phyloP scores from a whole-genome alignment of 2,329 filamentous ascomycete species.

The Aspergillus clavatus region DNA sequence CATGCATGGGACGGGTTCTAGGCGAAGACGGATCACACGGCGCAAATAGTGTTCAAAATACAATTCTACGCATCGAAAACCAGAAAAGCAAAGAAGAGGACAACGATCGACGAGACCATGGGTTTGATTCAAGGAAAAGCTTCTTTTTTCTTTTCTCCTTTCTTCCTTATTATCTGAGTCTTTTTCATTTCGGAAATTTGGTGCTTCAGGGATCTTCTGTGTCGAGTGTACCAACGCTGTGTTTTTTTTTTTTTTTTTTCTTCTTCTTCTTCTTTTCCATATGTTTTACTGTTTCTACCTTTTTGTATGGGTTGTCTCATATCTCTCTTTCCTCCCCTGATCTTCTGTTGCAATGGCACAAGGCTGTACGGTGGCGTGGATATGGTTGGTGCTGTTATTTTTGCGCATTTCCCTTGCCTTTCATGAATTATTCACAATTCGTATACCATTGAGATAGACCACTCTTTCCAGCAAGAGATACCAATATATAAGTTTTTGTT shows the following conservation, averaged over 20 bases:
- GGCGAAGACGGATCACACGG: constrained; percentile 39
- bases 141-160: constrained; percentile 5
- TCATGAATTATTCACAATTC: constrained; percentile 22
- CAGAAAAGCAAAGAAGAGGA: constrained; percentile 3
- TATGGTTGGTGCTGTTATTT: constrained; percentile 33
- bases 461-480: constrained; percentile 38
- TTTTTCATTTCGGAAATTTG: constrained; percentile 10
- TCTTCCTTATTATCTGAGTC: constrained; percentile 9
- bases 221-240: constrained; percentile 17
- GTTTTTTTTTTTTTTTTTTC: constrained; percentile 8
- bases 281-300: constrained; percentile 8
- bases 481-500: constrained; percentile 36
- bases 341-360: constrained; percentile 23
- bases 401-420: constrained; percentile 30
- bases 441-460: constrained; percentile 36
- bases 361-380: constrained; percentile 30
- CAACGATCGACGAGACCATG: constrained; percentile 4
- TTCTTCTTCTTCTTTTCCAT: constrained; percentile 9
- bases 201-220: constrained; percentile 20
- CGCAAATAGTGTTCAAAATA: constrained; percentile 31
- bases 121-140: constrained; percentile 6
- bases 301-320: constrained; percentile 10
- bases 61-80: constrained; percentile 12
- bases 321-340: constrained; percentile 12
- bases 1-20: constrained; percentile 39